Base-by-base conservation (phyloP, 306 rosid species). In the Cucurbita ficifolia region DNA sequence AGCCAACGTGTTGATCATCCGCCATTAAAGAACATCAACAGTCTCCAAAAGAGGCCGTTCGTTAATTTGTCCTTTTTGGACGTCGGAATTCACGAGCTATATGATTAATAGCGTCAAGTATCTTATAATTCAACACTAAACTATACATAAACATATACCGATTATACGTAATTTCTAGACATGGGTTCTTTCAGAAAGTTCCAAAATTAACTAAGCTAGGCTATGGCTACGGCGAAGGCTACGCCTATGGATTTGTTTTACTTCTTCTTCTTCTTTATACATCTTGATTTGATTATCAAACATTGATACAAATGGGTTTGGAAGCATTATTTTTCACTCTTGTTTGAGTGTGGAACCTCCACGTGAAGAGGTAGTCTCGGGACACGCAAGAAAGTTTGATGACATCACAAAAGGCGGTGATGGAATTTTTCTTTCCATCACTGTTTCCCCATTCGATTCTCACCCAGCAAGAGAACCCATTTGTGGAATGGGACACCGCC, bases 401-500 rank as follows among this genome's bases (percentile, higher is more conserved):
- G 45, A 85, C 99, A 10, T 94, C 96, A 50, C 99, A 89, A 84
- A 86, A 94, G 48, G 97, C 87, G 33, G 83, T 76, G 35, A 87
- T 63, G 0, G 84, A 77, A 33, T 70, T 74, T 69, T 82, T 87
- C 78, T 83, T 80, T 60, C 72, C 76, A 14, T 79, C 71, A 3
- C 39, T 1, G 59, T 62, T 79, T 42, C 81, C 85, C 99, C 96
- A 91, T 18, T 94, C 99, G 0, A 94, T 91, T 81, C 87, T 87
- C 74, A 82, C 99, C 99, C 99, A 91, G 80, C 99, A 94, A 0
- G 91, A 85, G 76, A 94, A 91, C 4, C 95, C 96, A 45, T 84
- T 86, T 9, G 94, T 82, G 5, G 92, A 80, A 76, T 71, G 50
- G 1, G 96, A 89, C 10, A 89, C 58, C 7, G 21, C 73, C 4